These are phyloP conservation scores for Lasiodiplodia citricola DNA, from an alignment of 2,329 filamentous ascomycete genomes.

Conservation along the genomic window DNA sequence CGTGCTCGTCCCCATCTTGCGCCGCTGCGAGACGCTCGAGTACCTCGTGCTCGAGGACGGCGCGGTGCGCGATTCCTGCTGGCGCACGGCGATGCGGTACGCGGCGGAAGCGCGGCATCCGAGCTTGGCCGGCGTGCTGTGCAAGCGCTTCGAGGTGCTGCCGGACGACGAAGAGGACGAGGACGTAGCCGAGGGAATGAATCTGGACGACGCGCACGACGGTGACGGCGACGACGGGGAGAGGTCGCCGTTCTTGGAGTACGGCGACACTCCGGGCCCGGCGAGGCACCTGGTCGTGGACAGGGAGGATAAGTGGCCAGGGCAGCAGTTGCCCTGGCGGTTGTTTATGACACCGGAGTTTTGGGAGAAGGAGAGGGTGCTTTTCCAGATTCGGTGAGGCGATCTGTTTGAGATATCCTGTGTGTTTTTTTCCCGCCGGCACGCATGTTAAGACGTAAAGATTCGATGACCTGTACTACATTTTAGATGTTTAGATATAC, in stretches of 20 bases:
- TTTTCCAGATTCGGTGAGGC: background rate
- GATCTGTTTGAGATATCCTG: background rate
- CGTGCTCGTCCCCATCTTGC: background rate
- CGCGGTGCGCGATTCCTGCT: background rate
- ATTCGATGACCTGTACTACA: background rate
- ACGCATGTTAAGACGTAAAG: background rate
- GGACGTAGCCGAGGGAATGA: background rate
- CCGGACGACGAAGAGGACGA: background rate
- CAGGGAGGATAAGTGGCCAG: background rate
- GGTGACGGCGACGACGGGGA: background rate
- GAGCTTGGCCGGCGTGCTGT: background rate
- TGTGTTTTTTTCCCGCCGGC: background rate
- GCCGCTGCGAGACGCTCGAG: background rate
- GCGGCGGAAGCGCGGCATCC: background rate
- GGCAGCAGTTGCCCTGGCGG: background rate
- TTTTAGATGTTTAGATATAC: background rate
- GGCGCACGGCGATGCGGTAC: background rate
- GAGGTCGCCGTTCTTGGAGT: conserved; percentile 4
- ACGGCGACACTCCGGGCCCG: background rate
- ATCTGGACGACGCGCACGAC: background rate
- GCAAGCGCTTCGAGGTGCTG: conserved; percentile 10
- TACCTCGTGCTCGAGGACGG: conserved; percentile 11
- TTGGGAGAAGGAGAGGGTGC: conserved; percentile 6
- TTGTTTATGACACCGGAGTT: background rate
- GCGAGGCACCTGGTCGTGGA: conserved; percentile 5